Percentiles rank a stretch among this genome's conserved stretches.
Conservation (phyloP, 2,329 filamentous ascomycete species). For the Didymosphaeria variabile region DNA sequence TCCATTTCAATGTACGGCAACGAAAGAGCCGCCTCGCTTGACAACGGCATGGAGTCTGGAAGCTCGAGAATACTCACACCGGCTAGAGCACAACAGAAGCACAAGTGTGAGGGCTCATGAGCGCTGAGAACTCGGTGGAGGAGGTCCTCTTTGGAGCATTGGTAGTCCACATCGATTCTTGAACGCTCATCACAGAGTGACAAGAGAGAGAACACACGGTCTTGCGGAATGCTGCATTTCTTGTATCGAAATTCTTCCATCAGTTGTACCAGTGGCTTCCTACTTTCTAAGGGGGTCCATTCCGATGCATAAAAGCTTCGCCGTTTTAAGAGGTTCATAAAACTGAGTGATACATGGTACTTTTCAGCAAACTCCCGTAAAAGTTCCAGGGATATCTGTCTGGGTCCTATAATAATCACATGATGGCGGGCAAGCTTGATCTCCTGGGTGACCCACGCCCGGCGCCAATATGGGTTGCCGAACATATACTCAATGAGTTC, state of each 20-base stretch:
- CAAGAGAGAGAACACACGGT: slow-evolving; percentile 16
- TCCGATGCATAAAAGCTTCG: too few species aligned
- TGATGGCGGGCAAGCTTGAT: slow-evolving; percentile 7
- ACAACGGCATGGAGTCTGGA: background rate
- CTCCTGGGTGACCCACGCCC: slow-evolving; percentile 20
- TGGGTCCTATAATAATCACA: background rate
- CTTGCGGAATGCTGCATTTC: slow-evolving; percentile 9
- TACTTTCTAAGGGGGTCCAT: too few species aligned
- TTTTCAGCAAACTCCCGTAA: background rate
- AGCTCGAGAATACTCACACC: background rate
- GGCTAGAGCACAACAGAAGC: background rate
- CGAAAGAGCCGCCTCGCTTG: background rate
- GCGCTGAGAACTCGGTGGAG: background rate
- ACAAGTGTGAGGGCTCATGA: background rate
- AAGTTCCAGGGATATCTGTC: background rate
- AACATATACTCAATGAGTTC: background rate
- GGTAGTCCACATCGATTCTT: slow-evolving; percentile 7
- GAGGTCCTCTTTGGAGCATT: background rate
- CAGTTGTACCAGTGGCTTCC: background rate
- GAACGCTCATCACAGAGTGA: slow-evolving; percentile 2
- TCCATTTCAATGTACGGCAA: background rate
- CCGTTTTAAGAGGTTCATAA: too few species aligned
- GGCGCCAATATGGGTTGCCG: slow-evolving; percentile 39
- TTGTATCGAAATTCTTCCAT: background rate
- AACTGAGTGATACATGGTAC: too few species aligned